Percentiles rank a stretch among this genome's conserved stretches.
phyloP scores from a whole-genome alignment of 306 rosid species.

The Ziziphus jujuba region DNA sequence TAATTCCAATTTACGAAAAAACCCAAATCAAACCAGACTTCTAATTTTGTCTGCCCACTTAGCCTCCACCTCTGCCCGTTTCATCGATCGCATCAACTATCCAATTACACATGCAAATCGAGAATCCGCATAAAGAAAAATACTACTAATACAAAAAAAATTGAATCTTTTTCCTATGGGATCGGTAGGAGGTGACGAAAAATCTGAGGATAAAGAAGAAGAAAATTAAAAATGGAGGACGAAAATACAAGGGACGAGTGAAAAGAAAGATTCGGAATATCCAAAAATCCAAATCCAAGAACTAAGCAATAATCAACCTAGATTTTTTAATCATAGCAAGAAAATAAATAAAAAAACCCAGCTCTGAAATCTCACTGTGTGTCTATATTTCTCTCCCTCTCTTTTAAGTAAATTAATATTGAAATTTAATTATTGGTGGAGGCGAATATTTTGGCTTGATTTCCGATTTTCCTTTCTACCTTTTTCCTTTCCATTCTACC shows the following conservation, averaged over 20 bases:
- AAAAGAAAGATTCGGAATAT: neutral
- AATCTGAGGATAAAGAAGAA: neutral
- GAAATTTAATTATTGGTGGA: conserved; percentile 3
- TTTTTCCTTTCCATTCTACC: neutral
- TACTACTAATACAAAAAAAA: no score
- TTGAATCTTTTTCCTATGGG: no score
- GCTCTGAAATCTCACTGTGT: neutral
- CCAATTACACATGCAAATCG: no score
- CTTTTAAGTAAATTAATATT: no score
- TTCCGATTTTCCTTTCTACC: conserved; percentile 23
- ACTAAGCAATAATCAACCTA: neutral
- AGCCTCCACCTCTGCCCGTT: no score
- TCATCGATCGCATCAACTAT: no score
- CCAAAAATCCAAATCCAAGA: conserved; percentile 6
- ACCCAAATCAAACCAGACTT: neutral
- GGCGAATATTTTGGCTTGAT: conserved; percentile 37
- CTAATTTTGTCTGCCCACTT: no score
- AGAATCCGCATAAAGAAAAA: no score
- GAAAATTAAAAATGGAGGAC: neutral
- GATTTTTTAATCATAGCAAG: neutral
- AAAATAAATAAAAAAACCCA: neutral
- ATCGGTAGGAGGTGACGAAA: neutral
- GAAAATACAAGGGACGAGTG: neutral
- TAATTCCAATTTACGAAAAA: conserved; percentile 1
- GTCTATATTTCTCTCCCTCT: no score